phyloP scores from a whole-genome alignment of 257 asterid genomes.

The Gardenia jasminoides region DNA sequence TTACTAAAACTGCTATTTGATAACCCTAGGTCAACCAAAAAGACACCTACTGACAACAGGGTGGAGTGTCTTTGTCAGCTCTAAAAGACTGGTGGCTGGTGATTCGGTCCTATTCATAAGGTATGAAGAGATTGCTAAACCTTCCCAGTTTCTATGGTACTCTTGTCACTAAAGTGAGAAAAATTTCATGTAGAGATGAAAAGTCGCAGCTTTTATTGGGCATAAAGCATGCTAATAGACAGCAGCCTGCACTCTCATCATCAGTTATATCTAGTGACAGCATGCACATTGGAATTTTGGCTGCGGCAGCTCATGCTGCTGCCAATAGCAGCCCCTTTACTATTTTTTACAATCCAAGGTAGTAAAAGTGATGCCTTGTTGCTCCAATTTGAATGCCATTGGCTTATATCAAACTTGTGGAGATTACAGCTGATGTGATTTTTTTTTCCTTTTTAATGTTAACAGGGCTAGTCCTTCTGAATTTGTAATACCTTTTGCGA shows the following conservation, averaged over 20 bases:
- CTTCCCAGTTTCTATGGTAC: neutral
- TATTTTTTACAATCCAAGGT: slow-evolving; percentile 94
- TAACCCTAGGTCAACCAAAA: slow-evolving; percentile 87
- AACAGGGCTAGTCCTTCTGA: slow-evolving; percentile 94
- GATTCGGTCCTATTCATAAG: slow-evolving; percentile 94
- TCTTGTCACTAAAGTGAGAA: slow-evolving; percentile 8
- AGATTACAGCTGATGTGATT: neutral
- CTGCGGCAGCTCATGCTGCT: slow-evolving; percentile 99
- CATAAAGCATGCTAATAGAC: slow-evolving; percentile 76
- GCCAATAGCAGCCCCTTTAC: slow-evolving; percentile 90
- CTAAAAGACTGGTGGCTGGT: slow-evolving; percentile 86
- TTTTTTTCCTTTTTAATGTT: slow-evolving; percentile 4
- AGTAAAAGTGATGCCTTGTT: neutral
- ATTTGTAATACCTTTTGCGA: slow-evolving; percentile 91
- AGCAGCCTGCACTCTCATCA: slow-evolving; percentile 82
- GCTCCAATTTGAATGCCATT: slow-evolving; percentile 4
- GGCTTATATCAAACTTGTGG: neutral
- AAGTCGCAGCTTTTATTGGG: slow-evolving; percentile 87
- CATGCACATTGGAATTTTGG: slow-evolving; percentile 97
- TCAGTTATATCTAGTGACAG: slow-evolving; percentile 93
- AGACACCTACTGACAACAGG: slow-evolving; percentile 93
- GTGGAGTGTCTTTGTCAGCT: slow-evolving; percentile 96
- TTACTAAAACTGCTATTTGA: slow-evolving; percentile 6
- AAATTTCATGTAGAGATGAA: slow-evolving; percentile 56
- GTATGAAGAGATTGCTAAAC: slow-evolving; percentile 30